phyloP scores from a whole-genome alignment of 345 rosid species.

The Aethionema arabicum region DNA sequence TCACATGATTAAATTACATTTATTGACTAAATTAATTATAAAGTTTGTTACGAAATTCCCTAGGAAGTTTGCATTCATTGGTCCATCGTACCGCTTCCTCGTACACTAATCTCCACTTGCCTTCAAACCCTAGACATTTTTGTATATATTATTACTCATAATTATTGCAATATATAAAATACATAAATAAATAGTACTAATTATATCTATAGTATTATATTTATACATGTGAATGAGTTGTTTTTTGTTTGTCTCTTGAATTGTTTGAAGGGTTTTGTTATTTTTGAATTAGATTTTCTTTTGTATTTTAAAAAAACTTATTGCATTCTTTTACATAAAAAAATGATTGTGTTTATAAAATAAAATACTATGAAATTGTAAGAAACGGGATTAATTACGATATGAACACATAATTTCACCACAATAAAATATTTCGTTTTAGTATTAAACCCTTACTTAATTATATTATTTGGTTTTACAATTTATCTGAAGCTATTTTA shows the following conservation, averaged over 20 bases:
- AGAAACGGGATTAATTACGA: no score
- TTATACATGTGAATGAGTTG: constrained; percentile 9
- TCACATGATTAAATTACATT: constrained; percentile 33
- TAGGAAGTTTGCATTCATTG: constrained; percentile 30
- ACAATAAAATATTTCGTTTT: no score
- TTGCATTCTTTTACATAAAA: no score
- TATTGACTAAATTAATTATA: constrained; percentile 31
- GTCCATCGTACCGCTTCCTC: constrained; percentile 40
- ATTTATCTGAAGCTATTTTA: no score
- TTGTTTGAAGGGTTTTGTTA: not conserved
- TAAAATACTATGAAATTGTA: no score
- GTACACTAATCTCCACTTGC: constrained; percentile 46
- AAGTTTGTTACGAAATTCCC: constrained; percentile 31
- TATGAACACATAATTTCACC: no score
- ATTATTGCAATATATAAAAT: not conserved
- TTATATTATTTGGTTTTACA: no score
- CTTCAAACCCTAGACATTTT: constrained; percentile 35
- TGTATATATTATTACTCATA: constrained; percentile 11
- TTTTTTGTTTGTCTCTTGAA: constrained; percentile 14
- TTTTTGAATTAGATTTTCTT: no score
- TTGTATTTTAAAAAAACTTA: no score
- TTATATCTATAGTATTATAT: not conserved
- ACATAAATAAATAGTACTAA: not conserved
- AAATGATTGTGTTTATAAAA: no score
- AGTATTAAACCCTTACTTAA: no score